Conservation (phyloP, 2,329 filamentous ascomycete species). For the Pseudogymnoascus destructans region DNA sequence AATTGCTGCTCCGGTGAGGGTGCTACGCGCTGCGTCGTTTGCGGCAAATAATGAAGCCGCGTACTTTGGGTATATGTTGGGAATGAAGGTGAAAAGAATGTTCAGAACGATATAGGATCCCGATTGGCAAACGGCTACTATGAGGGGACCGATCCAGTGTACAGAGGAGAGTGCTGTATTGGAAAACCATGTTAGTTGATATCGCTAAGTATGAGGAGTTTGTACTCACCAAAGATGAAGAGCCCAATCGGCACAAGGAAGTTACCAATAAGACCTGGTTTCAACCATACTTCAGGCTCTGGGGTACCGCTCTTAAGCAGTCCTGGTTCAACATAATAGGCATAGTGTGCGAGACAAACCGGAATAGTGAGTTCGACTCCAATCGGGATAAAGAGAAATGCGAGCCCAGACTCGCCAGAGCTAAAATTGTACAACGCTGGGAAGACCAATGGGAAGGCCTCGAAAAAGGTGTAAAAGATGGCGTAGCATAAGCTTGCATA, state of each 20-base stretch:
- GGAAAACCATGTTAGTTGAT: conserved; percentile 32
- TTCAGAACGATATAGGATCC: conserved; percentile 44
- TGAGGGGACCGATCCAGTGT: conserved; percentile 42
- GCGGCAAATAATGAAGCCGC: conserved; percentile 41
- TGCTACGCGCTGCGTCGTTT: conserved; percentile 27
- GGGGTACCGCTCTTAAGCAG: conserved; percentile 35
- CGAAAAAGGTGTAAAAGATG: conserved; percentile 52
- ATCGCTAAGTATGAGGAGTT: background rate
- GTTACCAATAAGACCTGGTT: conserved; percentile 36
- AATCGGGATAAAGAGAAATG: conserved; percentile 41
- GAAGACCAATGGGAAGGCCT: conserved; percentile 53
- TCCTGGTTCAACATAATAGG: conserved; percentile 37
- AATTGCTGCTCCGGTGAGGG: conserved; percentile 34
- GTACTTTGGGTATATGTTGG: conserved; percentile 43
- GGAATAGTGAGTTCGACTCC: conserved; percentile 39
- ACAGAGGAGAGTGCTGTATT: conserved; percentile 36
- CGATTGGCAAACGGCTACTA: conserved; percentile 41
- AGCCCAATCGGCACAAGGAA: conserved; percentile 40
- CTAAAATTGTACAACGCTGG: conserved; percentile 45
- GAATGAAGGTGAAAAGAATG: conserved; percentile 46
- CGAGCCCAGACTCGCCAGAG: conserved; percentile 42
- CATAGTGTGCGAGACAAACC: conserved; percentile 38
- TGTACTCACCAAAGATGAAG: conserved; percentile 45
- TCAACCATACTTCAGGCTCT: conserved; percentile 37
- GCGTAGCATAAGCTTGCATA: conserved; percentile 50